Base-by-base conservation (phyloP, 805 yeast species). In the Ogataea methylovora region DNA sequence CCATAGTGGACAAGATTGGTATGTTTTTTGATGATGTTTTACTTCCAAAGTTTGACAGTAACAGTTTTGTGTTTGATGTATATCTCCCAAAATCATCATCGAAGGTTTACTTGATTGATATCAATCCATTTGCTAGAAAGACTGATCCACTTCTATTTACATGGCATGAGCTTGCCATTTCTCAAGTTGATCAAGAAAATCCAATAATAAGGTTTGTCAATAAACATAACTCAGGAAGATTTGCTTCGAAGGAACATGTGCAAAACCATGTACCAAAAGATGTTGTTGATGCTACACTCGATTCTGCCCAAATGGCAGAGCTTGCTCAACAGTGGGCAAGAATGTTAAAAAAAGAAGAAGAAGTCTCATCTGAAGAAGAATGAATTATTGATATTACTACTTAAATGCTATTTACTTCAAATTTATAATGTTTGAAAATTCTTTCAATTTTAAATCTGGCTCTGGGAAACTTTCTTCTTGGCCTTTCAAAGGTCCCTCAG, bases 251-350 rank as follows among this genome's bases (percentile, higher is more conserved):
- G 43, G 94, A 85, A 32, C 90, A 85, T 51, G 75, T 94, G 2
- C 95, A 90, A 47, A 85, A 79, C 53, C 88, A 84, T 49, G 95
- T 92, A 3, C 99, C 99, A 0, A 67, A 72, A 34, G 99, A 92
- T 49, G 76, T 92, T 15, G 82, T 92, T 4, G 92, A 86, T 52
- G 95, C 96, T 2, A 68, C 84, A 23, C 48, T 76, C 45, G 78
- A 82, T 44, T 71, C 88, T 0, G 65, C 69, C 15, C 71, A 81
- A 0, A 79, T 86, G 71, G 77, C 73, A 10, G 87, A 81, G 33
- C 58, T 84, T 42, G 76, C 83, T 1, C 65, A 65, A 38, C 66
- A 75, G 37, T 81, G 86, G 86, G 49, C 46, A 7, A 50, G 36
- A 24, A 26, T 52, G 33, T 36, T 51, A 41, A 37, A 40, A 11